These are phyloP conservation scores for Suhomyces tanzawaensis DNA, from an alignment of 805 yeast species.

Conservation along the genomic window DNA sequence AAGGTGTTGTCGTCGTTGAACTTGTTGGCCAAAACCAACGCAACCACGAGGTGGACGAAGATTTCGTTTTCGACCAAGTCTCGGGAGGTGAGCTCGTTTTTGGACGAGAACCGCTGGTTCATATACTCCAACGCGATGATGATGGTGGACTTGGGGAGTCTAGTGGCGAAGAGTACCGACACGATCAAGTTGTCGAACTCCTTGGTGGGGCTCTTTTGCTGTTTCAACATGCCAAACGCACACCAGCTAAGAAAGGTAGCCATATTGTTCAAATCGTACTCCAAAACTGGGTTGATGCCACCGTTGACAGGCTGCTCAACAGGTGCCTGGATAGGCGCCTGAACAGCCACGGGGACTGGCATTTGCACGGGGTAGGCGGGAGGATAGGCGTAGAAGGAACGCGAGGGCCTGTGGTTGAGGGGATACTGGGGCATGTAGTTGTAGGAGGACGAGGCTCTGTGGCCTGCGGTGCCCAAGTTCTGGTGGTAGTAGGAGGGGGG, in stretches of 20 bases:
- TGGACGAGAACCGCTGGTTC: constrained; percentile 51
- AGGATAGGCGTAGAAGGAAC: constrained; percentile 12
- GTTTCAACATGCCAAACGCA: constrained; percentile 64
- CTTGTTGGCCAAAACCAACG: constrained; percentile 85
- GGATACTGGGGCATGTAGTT: constrained; percentile 20
- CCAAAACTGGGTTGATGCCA: constrained; percentile 75
- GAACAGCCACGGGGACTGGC: neutral
- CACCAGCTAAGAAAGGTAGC: constrained; percentile 76
- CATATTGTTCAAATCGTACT: constrained; percentile 78
- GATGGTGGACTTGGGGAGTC: constrained; percentile 81
- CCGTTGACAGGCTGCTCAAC: constrained; percentile 42
- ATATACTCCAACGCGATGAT: constrained; percentile 77
- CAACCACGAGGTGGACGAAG: constrained; percentile 59
- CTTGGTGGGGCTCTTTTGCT: constrained; percentile 40
- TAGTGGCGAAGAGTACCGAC: constrained; percentile 78
- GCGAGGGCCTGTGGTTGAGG: constrained; percentile 13
- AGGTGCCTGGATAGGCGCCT: constrained; percentile 8
- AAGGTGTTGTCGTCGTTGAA: constrained; percentile 96
- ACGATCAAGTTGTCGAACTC: constrained; percentile 59
- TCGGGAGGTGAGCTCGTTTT: constrained; percentile 13
- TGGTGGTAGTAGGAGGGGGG: constrained; percentile 18
- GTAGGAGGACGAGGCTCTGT: constrained; percentile 32
- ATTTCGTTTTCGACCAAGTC: constrained; percentile 31
- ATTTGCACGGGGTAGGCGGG: constrained; percentile 3
- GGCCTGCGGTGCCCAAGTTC: constrained; percentile 38